phyloP scores from a whole-genome alignment of 371 early-diverging fungal species.

The Mucor lusitanicus region DNA sequence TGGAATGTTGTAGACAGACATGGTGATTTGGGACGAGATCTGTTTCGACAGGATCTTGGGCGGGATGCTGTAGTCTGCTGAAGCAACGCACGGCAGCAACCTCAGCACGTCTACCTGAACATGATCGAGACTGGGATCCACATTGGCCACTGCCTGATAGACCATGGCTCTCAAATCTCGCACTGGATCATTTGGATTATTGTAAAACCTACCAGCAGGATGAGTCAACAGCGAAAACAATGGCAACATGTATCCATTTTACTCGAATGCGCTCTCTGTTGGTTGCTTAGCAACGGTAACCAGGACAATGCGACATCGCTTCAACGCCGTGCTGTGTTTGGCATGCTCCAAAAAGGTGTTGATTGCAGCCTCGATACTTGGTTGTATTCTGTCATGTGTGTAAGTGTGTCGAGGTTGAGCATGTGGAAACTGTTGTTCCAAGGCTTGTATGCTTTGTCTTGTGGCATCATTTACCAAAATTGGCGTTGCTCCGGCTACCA shows the following conservation, averaged over 20 bases:
- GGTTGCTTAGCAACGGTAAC: slow-evolving; percentile 14
- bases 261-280: slow-evolving; percentile 20
- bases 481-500: slow-evolving; percentile 17
- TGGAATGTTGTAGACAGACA: slow-evolving; percentile 37
- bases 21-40: slow-evolving; percentile 20
- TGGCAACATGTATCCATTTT: background rate
- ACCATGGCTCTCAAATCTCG: slow-evolving; percentile 19
- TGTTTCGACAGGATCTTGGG: slow-evolving; percentile 8
- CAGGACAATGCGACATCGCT: slow-evolving; percentile 24
- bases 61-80: background rate
- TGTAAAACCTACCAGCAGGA: slow-evolving; percentile 17
- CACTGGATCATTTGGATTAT: slow-evolving; percentile 22
- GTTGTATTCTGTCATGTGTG: slow-evolving; percentile 14
- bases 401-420: slow-evolving; percentile 22
- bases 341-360: background rate
- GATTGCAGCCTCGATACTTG: slow-evolving; percentile 12
- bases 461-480: slow-evolving; percentile 9
- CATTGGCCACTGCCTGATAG: slow-evolving; percentile 9
- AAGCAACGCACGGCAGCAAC: background rate
- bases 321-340: background rate
- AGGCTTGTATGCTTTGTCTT: slow-evolving; percentile 2
- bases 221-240: background rate
- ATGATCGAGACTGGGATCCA: slow-evolving; percentile 12
- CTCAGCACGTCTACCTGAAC: slow-evolving; percentile 28
- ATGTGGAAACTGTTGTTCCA: slow-evolving; percentile 19